These are phyloP conservation scores for Lotus japonicus DNA, from an alignment of 306 rosid genomes.

Conservation along the genomic window DNA sequence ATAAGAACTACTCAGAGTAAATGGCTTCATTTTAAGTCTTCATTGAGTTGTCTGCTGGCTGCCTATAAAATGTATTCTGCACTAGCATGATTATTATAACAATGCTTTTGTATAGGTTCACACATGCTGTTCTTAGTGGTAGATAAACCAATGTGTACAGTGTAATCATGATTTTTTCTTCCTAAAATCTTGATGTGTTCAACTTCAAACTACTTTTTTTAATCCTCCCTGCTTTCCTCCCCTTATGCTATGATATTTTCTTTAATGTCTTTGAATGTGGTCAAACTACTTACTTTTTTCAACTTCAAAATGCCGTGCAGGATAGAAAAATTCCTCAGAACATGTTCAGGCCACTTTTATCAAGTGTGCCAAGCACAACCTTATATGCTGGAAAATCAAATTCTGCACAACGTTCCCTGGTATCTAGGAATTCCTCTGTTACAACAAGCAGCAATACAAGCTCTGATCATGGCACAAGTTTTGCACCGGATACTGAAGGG, in stretches of 20 bases:
- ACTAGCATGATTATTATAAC: neutral
- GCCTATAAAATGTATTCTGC: neutral
- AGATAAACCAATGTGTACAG: neutral
- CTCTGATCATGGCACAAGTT: slow-evolving; percentile 60
- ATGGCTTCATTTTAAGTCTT: neutral
- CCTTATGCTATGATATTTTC: neutral
- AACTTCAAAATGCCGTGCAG: slow-evolving; percentile 36
- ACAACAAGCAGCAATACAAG: slow-evolving; percentile 83
- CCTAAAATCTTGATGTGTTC: neutral
- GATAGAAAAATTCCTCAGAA: slow-evolving; percentile 74
- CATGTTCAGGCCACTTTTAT: slow-evolving; percentile 86
- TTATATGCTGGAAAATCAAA: slow-evolving; percentile 61
- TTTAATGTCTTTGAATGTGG: neutral
- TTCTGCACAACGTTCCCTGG: slow-evolving; percentile 53
- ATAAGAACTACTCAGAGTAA: neutral
- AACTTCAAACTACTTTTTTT: too few relatives aligned
- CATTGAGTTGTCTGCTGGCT: neutral
- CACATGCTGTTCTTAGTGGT: neutral
- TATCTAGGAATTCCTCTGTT: slow-evolving; percentile 76
- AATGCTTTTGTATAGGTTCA: slow-evolving; percentile 3
- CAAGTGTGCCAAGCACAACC: slow-evolving; percentile 83
- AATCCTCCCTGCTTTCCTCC: neutral
- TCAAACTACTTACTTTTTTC: neutral
- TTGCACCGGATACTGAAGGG: slow-evolving; percentile 13
- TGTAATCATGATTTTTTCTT: neutral